phyloP scores from a whole-genome alignment of 768 basidiomycete species.

The Xerocomellus dryophilus region DNA sequence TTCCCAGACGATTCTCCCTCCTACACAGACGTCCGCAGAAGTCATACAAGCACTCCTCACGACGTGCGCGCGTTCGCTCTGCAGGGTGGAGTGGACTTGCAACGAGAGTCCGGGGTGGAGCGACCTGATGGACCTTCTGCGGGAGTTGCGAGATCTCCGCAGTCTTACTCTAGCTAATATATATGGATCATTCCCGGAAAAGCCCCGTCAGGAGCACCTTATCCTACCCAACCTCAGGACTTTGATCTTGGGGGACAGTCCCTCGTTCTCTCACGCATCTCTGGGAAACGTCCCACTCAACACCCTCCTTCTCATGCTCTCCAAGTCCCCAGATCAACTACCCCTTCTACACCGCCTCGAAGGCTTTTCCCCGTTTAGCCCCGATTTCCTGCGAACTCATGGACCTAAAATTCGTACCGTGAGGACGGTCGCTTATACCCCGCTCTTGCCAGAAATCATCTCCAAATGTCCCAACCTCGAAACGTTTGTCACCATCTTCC shows the following conservation, averaged over 20 bases:
- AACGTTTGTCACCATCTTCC: conserved; percentile 39
- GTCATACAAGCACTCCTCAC: conserved; percentile 35
- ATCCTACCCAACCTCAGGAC: conserved; percentile 39
- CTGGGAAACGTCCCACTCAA: conserved; percentile 39
- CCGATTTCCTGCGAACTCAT: conserved; percentile 40
- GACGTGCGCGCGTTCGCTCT: conserved; percentile 35
- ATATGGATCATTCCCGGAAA: conserved; percentile 31
- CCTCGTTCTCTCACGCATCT: conserved; percentile 32
- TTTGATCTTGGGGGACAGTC: conserved; percentile 39
- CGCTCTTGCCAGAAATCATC: conserved; percentile 37
- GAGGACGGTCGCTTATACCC: conserved; percentile 35
- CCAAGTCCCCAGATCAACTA: conserved; percentile 33
- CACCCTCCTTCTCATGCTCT: conserved; percentile 38
- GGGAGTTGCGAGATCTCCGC: conserved; percentile 31
- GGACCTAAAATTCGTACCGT: conserved; percentile 42
- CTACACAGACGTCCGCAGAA: conserved; percentile 29
- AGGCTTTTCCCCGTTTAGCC: conserved; percentile 40
- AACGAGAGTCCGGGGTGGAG: conserved; percentile 42
- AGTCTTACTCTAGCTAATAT: conserved; percentile 44
- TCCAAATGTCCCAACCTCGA: conserved; percentile 41
- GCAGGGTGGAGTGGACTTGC: conserved; percentile 44
- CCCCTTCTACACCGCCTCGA: conserved; percentile 44
- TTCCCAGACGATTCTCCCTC: conserved; percentile 20
- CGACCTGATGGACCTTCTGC: conserved; percentile 39
- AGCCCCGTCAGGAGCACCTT: conserved; percentile 22